A percentile compares a stretch with the other conserved stretches of the same genome.
Evolutionary conservation across 164 flowering plant genomes (phyloP).

Genomic region (Chloranthus sessilifolius): DNA sequence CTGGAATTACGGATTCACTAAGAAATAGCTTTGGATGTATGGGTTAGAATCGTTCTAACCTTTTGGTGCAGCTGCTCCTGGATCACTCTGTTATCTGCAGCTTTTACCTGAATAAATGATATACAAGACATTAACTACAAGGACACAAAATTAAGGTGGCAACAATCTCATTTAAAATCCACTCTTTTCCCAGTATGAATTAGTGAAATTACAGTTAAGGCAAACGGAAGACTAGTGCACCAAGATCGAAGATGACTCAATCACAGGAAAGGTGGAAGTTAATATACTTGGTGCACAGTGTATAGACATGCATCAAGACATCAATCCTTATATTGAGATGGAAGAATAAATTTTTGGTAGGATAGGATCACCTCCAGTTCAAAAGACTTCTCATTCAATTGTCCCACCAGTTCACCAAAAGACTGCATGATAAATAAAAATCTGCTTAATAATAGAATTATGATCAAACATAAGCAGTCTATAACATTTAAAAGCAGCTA

Average conservation of each 20-base stretch:
- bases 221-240: no score
- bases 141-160: background rate
- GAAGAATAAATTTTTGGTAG: background rate
- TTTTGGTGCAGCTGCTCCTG: constrained; percentile 91
- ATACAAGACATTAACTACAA: no score
- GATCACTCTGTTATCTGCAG: constrained; percentile 84
- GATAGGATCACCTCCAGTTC: constrained; percentile 84
- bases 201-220: no score
- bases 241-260: no score
- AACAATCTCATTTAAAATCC: no score
- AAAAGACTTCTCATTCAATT: constrained; percentile 89
- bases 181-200: no score
- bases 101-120: constrained; percentile 48
- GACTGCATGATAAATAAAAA: constrained; percentile 45
- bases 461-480: constrained; percentile 2
- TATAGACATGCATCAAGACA: no score
- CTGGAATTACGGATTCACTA: background rate
- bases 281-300: no score
- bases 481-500: constrained; percentile 5
- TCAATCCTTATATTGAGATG: no score
- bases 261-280: no score
- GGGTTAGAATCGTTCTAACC: constrained; percentile 31
- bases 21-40: background rate
- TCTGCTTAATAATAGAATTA: constrained; percentile 7
- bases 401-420: constrained; percentile 59